Conservation (phyloP, 2,329 filamentous ascomycete species). For the Biscogniauxia sp. region DNA sequence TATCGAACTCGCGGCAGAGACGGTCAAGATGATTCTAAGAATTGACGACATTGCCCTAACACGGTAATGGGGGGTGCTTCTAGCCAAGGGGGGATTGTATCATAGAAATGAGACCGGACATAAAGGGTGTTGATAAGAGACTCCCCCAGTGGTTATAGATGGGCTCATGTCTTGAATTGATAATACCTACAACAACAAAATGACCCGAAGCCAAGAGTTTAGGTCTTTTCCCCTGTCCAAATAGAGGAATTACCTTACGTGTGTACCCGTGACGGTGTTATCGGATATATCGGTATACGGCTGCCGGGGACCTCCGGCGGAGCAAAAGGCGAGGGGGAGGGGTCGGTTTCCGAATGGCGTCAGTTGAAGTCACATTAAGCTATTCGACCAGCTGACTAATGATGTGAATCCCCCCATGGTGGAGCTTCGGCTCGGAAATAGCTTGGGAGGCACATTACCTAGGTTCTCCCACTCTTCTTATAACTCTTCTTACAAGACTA, state of each 20-base stretch:
- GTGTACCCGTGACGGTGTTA: background rate
- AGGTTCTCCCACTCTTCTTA: background rate
- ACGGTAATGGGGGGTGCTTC: constrained; percentile 41
- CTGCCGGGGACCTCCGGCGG: constrained; percentile 6
- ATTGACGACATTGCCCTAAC: constrained; percentile 66
- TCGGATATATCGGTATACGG: background rate
- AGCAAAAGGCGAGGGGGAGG: constrained; percentile 8
- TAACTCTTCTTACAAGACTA: background rate
- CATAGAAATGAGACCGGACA: constrained; percentile 15
- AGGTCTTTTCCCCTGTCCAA: background rate
- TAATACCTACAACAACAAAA: background rate
- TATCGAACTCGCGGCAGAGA: constrained; percentile 95
- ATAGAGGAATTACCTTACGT: background rate
- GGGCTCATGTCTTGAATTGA: background rate
- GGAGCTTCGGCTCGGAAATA: background rate
- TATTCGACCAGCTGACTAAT: constrained; percentile 11
- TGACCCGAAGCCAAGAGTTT: background rate
- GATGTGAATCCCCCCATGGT: background rate
- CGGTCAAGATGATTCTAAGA: constrained; percentile 87
- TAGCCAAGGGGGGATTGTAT: constrained; percentile 15
- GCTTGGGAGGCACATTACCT: background rate
- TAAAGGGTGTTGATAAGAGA: constrained; percentile 12
- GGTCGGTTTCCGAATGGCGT: constrained; percentile 11
- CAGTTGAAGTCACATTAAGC: constrained; percentile 2
- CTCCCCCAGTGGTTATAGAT: constrained; percentile 7